Evolutionary conservation across 441 rosid genomes (phyloP).

Genomic region (Populus hybrid): DNA sequence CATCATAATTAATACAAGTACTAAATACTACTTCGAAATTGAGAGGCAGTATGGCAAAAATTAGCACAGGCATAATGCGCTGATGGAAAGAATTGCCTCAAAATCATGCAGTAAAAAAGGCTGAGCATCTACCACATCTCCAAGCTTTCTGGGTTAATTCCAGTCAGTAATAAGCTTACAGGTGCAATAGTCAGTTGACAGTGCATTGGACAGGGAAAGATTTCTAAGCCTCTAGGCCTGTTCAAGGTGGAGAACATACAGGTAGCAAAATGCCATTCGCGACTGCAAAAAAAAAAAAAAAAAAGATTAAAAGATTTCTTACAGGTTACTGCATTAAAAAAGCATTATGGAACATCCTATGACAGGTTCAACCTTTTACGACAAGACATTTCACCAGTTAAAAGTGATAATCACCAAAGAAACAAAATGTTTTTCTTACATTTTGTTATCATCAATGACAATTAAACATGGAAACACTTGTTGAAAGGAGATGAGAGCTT

Average conservation of each 20-base stretch:
- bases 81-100: background rate
- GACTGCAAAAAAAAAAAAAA: background rate
- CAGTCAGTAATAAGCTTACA: background rate
- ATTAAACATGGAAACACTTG: background rate
- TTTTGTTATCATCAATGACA: background rate
- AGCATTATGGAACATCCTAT: background rate
- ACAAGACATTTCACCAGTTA: background rate
- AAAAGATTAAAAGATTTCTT: background rate
- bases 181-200: background rate
- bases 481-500: background rate
- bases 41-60: background rate
- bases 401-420: background rate
- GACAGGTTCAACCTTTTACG: background rate
- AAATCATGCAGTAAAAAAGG: background rate
- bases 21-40: background rate
- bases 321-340: background rate
- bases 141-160: background rate
- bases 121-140: background rate
- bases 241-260: background rate
- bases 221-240: background rate
- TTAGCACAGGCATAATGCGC: background rate
- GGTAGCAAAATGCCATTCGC: background rate
- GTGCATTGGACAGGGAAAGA: background rate
- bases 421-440: background rate
- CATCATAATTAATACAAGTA: background rate